A percentile compares a stretch with the other conserved stretches of the same genome.
Evolutionary conservation across 2,329 filamentous ascomycete genomes (phyloP).

Genomic region (Zymoseptoria brevis): DNA sequence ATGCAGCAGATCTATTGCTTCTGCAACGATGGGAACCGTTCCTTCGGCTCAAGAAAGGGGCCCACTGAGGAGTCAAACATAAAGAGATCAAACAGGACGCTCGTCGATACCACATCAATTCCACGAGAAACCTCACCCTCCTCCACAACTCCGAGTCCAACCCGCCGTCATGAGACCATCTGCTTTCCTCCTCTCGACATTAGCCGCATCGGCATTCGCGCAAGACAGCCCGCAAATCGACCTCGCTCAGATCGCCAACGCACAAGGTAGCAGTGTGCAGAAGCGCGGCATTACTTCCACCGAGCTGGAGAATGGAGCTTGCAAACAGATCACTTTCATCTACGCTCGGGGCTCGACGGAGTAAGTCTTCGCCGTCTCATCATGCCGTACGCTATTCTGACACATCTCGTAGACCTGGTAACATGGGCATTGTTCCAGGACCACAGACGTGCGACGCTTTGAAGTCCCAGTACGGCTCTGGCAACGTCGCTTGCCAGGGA

Average conservation of each 20-base stretch:
- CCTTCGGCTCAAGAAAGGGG: neutral
- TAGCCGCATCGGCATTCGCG: neutral
- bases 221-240: neutral
- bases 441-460: conserved; percentile 3
- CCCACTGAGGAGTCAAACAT: neutral
- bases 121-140: neutral
- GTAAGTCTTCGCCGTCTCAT: neutral
- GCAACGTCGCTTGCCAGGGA: conserved; percentile 7
- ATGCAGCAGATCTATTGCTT: neutral
- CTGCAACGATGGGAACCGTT: neutral
- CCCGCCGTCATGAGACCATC: neutral
- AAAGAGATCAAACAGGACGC: neutral
- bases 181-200: neutral
- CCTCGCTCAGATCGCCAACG: neutral
- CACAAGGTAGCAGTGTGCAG: neutral
- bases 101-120: neutral
- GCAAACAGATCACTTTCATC: neutral
- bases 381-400: neutral
- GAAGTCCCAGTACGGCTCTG: conserved; percentile 2
- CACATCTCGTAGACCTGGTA: neutral
- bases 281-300: neutral
- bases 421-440: neutral
- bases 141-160: neutral
- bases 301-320: neutral
- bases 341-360: neutral